A percentile compares a stretch with the other conserved stretches of the same genome.
These are phyloP conservation scores for Carex arenaria DNA, from an alignment of 202 grass and related monocot species.

Conservation along the genomic window DNA sequence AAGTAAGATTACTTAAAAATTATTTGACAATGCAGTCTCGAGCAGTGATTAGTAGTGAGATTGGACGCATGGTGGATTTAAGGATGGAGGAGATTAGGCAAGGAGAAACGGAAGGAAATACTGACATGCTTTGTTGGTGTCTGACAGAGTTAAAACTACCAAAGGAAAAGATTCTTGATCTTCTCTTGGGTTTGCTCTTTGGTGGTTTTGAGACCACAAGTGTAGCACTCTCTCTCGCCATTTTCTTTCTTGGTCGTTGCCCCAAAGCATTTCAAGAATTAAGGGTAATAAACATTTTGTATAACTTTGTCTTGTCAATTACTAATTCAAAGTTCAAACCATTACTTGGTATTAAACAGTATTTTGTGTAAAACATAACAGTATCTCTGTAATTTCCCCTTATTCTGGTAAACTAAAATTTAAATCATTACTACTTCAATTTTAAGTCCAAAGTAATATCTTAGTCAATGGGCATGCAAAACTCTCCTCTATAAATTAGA, in stretches of 20 bases:
- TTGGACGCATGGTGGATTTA: slow-evolving; percentile 8
- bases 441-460: background rate
- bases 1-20: background rate
- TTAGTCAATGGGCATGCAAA: background rate
- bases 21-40: background rate
- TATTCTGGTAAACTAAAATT: background rate
- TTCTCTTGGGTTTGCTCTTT: slow-evolving; percentile 23
- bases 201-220: slow-evolving; percentile 19
- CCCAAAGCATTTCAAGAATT: slow-evolving; percentile 28
- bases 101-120: background rate
- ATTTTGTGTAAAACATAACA: background rate
- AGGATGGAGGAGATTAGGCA: slow-evolving; percentile 3
- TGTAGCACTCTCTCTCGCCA: slow-evolving; percentile 7
- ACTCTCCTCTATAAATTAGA: background rate
- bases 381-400: background rate
- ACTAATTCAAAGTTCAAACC: background rate
- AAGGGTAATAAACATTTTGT: slow-evolving; percentile 5
- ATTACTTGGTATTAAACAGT: background rate
- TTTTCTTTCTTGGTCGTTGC: slow-evolving; percentile 22
- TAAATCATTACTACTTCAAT: background rate
- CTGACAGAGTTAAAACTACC: slow-evolving; percentile 16
- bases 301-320: background rate
- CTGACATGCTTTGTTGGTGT: slow-evolving; percentile 21
- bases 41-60: background rate
- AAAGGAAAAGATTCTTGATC: slow-evolving; percentile 24